Evolutionary conservation across 805 yeast genomes (phyloP), one percentile per base, ranked within the genome.

Genomic region (Myxozyma melibiosi): DNA sequence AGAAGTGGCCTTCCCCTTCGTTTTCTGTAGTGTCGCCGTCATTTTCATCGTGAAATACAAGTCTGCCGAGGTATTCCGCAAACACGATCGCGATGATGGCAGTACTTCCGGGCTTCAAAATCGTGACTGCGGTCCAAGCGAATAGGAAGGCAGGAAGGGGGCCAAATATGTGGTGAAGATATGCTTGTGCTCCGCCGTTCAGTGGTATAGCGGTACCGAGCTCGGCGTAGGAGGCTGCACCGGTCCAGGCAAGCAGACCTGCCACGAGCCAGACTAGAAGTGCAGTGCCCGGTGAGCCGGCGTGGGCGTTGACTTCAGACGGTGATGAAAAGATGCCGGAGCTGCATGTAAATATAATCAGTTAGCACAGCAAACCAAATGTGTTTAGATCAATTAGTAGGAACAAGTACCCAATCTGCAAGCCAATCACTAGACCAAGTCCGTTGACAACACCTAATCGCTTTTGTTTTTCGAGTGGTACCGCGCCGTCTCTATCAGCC

Each of bases 291-390:
- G 69, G 70, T 1, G 77, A 73, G 9, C 76, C 76, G 0, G 75
- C 73, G 51, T 67, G 68, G 14, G 66, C 59, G 55, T 70, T 68
- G n/a, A 75, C 69, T 53, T 71, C 71, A 39, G 73, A 71, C 2
- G 78, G 78, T 9, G 77, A 73, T 22, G 78, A 70, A 51, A 75
- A 75, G 35, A 75, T 75, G 6, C 78, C 78, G 2, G 78, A 73
- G 7, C 65, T 38, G 45, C 2, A n/a, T 56, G 31, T 11, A 8
- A 16, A 4, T 4, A 22, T 14, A 22, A n/a, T 13, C n/a, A 24
- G 28, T 37, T 4, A 22, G 18, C n/a, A n/a, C n/a, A n/a, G n/a
- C n/a, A n/a, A n/a, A n/a, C n/a, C n/a, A n/a, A n/a, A n/a, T n/a
- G n/a, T n/a, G n/a, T n/a, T n/a, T 20, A 22, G 45, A 18, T 24